These are phyloP conservation scores for Solanum ossicruentum DNA, from an alignment of 257 asterid genomes.

Conservation along the genomic window DNA sequence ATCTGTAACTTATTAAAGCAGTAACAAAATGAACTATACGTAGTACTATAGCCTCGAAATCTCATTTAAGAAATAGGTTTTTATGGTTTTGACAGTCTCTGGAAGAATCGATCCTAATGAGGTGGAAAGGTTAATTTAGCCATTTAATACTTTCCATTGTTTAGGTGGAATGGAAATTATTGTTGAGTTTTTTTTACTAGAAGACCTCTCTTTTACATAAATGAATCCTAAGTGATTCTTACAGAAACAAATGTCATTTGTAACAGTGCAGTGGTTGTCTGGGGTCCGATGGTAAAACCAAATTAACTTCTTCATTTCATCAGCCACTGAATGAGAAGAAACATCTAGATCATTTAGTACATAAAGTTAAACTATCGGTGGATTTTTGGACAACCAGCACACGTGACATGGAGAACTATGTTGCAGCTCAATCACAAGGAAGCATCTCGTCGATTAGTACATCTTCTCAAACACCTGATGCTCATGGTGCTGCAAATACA, in stretches of 20 bases:
- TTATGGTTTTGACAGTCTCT: not conserved
- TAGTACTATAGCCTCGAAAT: not conserved
- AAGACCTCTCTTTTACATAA: not conserved
- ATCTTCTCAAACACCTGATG: conserved; percentile 35
- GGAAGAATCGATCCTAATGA: not conserved
- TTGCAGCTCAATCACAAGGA: conserved; percentile 43
- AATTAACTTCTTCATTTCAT: conserved; percentile 28
- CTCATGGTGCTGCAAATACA: conserved; percentile 35
- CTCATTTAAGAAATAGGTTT: not conserved
- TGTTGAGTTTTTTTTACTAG: not conserved
- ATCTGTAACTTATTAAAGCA: not conserved
- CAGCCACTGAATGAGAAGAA: conserved; percentile 27
- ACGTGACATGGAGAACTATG: conserved; percentile 39
- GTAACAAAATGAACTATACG: not conserved
- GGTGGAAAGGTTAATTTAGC: not conserved
- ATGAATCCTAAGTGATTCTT: conserved; percentile 18
- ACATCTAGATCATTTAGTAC: conserved; percentile 4
- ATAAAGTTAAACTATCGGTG: conserved; percentile 34
- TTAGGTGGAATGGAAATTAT: not conserved
- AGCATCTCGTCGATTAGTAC: conserved; percentile 56
- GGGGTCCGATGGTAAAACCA: conserved; percentile 47
- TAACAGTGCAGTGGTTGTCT: conserved; percentile 94
- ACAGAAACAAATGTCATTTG: conserved; percentile 26
- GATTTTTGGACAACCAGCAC: conserved; percentile 60
- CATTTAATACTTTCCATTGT: not conserved